Base-by-base conservation (phyloP, 2,329 filamentous ascomycete species). In the Fusarium nygamai region DNA sequence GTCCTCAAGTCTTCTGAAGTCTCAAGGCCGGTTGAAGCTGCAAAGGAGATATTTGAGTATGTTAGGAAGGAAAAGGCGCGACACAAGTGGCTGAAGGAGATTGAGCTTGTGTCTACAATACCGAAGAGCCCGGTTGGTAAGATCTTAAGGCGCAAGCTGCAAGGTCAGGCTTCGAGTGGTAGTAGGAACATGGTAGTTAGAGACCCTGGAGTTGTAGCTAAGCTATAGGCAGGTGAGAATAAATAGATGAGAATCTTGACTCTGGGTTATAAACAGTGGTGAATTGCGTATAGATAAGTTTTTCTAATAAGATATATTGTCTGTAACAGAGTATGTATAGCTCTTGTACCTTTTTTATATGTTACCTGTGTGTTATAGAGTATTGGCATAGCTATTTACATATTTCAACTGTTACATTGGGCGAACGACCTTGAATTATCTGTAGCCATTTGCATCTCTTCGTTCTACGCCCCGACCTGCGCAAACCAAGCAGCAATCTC, bases 111-210 rank as follows among this genome's bases (percentile, higher is more conserved):
- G 6, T 20, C 39, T 20, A 5, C 3, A 0, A 67, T 72, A 31
- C 69, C 69, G 2, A 71, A 65, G 19, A 71, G 60, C 19, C 19
- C 60, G 0, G 38, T 46, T 1, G 68, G 68, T 1, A 62, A 71
- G 17, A 50, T 71, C 0, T 36, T 71, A 2, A 51, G 62, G 31
- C 58, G 62, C 11, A 64, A 64, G n/a, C 14, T 64, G 10, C 58
- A 22, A 12, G 44, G 1, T 5, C 9, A 4, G 11, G 19, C 38
- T 27, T 8, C 2, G 0, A 24, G 7, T 6, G 11, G 4, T 5
- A 19, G 24, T 3, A 1, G 13, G 5, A 64, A 38, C 13, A 6
- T 36, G 1, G 20, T 64, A 4, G 4, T 63, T 0, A 33, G 17
- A 8, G 44, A 63, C 3, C 4, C 29, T 13, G 13, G 10, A 6